Base-by-base conservation (phyloP, 208 protist genomes). In the Porcisia hertigi region DNA sequence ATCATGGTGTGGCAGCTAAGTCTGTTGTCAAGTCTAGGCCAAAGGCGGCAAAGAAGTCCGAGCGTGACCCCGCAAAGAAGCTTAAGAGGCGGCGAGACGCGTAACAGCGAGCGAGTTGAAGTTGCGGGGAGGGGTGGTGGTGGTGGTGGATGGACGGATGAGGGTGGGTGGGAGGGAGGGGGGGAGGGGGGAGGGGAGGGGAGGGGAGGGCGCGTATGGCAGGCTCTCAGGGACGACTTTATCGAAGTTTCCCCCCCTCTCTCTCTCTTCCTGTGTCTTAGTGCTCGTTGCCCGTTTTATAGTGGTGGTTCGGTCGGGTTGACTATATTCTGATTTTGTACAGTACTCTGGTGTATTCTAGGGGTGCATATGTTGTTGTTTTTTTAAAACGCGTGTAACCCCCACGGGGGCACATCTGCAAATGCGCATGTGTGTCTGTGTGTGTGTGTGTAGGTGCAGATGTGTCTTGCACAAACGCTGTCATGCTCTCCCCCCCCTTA, bases 231-330 rank as follows among this genome's bases (percentile, higher is more conserved):
- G 41, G 25, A 6, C 41, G 41, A 25, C 7, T 43, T 67, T 36
- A 30, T 49, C 18, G 7, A 23, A 7, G 41, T 9, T 5, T 52
- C 47, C 11, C 8, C 39, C 1, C 7, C 57, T 12, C 8, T 30
- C 34, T 14, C 4, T 69, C 41, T 63, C 36, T 47, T 74, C 64
- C 41, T 52, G 2, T 80, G n/a, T 80, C 30, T 54, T 30, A 0
- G 30, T 30, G 30, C 30, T 76, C 25, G 78, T 58, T 41, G 62
- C 69, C 49, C 60, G 36, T 49, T 78, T 62, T 36, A 30, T 53
- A 36, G 43, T 30, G 23, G 34, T 23, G 2, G 34, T n/a, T 23
- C 47, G 25, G 36, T 71, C 30, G 7, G 8, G 67, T 47, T 49
- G 43, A 25, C 71, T 63, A 39, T 65, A 20, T 7, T 34, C 23